These are phyloP conservation scores for Puccinia brachypodii DNA, from an alignment of 1,284 basidiomycete species.

Conservation along the genomic window DNA sequence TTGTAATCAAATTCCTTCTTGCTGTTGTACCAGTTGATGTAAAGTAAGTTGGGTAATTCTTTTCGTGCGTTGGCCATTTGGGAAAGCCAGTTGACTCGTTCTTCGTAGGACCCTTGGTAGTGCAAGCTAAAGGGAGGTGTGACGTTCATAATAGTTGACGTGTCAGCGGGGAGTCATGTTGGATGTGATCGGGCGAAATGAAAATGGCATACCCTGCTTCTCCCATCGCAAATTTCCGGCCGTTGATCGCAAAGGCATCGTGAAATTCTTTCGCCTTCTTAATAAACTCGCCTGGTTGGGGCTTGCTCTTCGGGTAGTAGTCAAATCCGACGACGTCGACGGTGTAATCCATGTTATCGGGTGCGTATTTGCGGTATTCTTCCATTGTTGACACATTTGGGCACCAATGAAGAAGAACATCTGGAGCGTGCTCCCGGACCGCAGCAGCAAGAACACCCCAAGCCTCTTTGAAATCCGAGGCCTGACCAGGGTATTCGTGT, in stretches of 20 bases:
- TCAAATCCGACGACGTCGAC: constrained; percentile 56
- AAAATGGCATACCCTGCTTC: constrained; percentile 55
- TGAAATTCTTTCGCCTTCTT: constrained; percentile 56
- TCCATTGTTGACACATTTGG: constrained; percentile 52
- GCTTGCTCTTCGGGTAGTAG: constrained; percentile 53
- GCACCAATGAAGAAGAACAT: constrained; percentile 52
- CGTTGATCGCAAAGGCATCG: constrained; percentile 54
- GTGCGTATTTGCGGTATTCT: constrained; percentile 54
- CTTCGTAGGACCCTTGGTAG: background rate
- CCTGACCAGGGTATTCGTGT: constrained; percentile 28
- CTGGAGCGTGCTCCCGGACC: constrained; percentile 53
- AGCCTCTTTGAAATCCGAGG: constrained; percentile 56
- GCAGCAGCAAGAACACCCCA: constrained; percentile 56
- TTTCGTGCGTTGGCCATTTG: constrained; percentile 50
- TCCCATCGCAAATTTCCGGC: constrained; percentile 56
- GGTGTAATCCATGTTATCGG: constrained; percentile 53
- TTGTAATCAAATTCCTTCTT: constrained; percentile 37
- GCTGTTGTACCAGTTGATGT: constrained; percentile 57
- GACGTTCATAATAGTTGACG: constrained; percentile 53
- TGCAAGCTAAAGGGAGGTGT: constrained; percentile 46
- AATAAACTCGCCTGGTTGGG: constrained; percentile 51
- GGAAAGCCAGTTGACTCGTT: constrained; percentile 16
- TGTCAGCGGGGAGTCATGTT: constrained; percentile 45
- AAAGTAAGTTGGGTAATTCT: constrained; percentile 55
- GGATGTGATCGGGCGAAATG: too few species aligned